Conservation (phyloP, 1,284 basidiomycete species). For the Leccinum subfulvum region DNA sequence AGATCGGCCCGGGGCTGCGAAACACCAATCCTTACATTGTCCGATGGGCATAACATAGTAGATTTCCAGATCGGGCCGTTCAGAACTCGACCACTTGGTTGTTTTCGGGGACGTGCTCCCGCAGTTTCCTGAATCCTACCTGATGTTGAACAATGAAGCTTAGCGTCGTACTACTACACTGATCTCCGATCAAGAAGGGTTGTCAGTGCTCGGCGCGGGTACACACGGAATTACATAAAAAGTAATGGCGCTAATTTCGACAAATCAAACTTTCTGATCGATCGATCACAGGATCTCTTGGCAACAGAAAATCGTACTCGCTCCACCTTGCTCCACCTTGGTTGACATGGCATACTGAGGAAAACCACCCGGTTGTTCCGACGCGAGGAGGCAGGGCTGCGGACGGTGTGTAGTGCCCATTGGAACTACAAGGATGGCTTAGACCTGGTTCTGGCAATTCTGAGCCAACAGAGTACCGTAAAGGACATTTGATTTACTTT, state of each 20-base stretch:
- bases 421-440: too few relatives aligned
- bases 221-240: not conserved
- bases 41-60: not conserved
- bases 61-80: not conserved
- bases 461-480: too few relatives aligned
- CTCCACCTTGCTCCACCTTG: not conserved
- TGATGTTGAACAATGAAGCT: constrained; percentile 2
- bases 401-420: too few relatives aligned
- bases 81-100: not conserved
- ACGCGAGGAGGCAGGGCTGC: not conserved
- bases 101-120: not conserved
- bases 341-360: too few relatives aligned
- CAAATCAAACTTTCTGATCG: not conserved
- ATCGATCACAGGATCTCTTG: not conserved
- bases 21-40: not conserved
- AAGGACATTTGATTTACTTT: too few relatives aligned
- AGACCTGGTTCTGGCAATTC: too few relatives aligned
- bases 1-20: not conserved
- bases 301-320: not conserved
- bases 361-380: not conserved
- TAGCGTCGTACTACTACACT: not conserved
- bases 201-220: not conserved
- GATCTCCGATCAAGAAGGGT: not conserved
- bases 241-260: not conserved
- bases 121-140: constrained; percentile 1